Percentiles rank a stretch among this genome's conserved stretches.
Evolutionary conservation across 768 basidiomycete species (phyloP).

Genomic region (Boletus sp.): DNA sequence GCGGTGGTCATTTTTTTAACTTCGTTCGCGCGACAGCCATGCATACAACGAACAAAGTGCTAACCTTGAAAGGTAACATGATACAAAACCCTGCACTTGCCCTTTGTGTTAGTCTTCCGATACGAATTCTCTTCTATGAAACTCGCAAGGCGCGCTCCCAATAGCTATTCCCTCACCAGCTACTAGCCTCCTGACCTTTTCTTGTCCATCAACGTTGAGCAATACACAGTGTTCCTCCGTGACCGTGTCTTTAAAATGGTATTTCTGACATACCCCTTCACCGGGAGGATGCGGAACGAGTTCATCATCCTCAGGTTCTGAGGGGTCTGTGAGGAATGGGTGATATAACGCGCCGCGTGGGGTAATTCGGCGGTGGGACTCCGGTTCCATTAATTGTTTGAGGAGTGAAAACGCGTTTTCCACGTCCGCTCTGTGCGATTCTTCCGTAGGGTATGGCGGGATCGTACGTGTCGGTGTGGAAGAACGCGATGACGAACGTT

Average conservation of each 20-base stretch:
- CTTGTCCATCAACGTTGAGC: slow-evolving; percentile 37
- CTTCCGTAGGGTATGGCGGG: slow-evolving; percentile 29
- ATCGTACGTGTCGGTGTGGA: slow-evolving; percentile 15
- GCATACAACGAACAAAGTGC: not conserved
- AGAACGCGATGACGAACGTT: slow-evolving; percentile 23
- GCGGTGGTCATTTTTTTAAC: slow-evolving; percentile 66
- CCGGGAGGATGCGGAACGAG: slow-evolving; percentile 69
- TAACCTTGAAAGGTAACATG: not conserved
- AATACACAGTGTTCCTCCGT: slow-evolving; percentile 55
- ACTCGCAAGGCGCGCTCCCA: slow-evolving; percentile 61
- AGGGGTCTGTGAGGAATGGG: slow-evolving; percentile 61
- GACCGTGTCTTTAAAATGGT: slow-evolving; percentile 60
- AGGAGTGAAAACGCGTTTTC: slow-evolving; percentile 74
- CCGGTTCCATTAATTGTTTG: slow-evolving; percentile 69
- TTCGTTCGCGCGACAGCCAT: not conserved
- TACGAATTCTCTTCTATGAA: slow-evolving; percentile 38
- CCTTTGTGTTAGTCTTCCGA: slow-evolving; percentile 5
- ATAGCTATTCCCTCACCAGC: slow-evolving; percentile 54
- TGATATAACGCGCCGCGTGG: slow-evolving; percentile 77
- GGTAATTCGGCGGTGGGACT: slow-evolving; percentile 74
- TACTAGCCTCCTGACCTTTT: slow-evolving; percentile 32
- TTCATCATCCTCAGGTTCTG: slow-evolving; percentile 56
- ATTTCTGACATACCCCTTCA: slow-evolving; percentile 61
- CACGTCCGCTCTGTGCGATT: slow-evolving; percentile 52
- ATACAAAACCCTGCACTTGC: not conserved